Base-by-base conservation (phyloP, 2,329 filamentous ascomycete species). In the Cyphellophora attinorum region DNA sequence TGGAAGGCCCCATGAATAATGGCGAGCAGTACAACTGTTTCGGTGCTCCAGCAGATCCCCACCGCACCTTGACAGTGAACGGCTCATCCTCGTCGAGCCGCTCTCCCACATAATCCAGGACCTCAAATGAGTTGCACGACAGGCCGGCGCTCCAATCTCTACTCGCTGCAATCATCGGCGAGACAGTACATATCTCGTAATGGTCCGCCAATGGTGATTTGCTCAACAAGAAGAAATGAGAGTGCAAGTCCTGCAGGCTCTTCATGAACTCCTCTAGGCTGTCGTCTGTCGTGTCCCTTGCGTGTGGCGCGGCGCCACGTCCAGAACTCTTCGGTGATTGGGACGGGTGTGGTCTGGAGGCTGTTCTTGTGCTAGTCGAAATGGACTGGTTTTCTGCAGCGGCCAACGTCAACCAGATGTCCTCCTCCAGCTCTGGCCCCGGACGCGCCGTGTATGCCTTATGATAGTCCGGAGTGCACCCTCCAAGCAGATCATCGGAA, bases 21-120 rank as follows among this genome's bases (percentile, higher is more conserved):
- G 52, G 52, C 33, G 45, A 48, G 38, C 48, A 55, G 39, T 55
- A 54, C 13, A 53, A 40, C 21, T 46, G 41, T 32, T 48, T 52
- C 11, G 41, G 40, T n/a, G 23, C 19, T 2, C 48, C 49, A 16
- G 31, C 13, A 8, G 30, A 29, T 5, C 50, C 52, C 51, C 52
- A 55, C 40, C 42, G 47, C n/a, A 55, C 42, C 16, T 34, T 38
- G 11, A 49, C 39, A 13, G 33, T 33, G 36, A 53, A 53, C 12
- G 42, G 39, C 25, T 38, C 35, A 15, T 37, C 45, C 25, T 28
- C 27, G 6, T 36, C 45, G 19, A 53, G 40, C 16, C 39, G 14
- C 21, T 32, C 29, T 33, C 45, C 41, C 6, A 51, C 34, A 15
- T 47, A 37, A 12, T 34, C 35, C 19, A 51, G 46, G 5, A 29